Conservation (phyloP, 495 filamentous ascomycete genomes). For the Umbilicaria muhlenbergii region DNA sequence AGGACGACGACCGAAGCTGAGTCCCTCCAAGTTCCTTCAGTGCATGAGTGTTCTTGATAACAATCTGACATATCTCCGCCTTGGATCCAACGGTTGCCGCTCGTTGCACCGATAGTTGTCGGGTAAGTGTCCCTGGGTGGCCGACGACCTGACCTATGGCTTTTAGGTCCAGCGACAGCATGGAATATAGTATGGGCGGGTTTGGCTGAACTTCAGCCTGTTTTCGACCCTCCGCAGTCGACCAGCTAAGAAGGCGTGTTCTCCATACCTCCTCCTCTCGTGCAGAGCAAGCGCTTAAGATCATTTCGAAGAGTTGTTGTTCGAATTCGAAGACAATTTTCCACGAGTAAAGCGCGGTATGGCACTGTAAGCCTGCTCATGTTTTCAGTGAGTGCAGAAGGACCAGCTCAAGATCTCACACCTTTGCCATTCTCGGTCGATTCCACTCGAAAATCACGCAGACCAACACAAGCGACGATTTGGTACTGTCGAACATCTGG, state of each 20-base stretch:
- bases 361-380: constrained; percentile 59
- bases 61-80: constrained; percentile 51
- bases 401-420: constrained; percentile 20
- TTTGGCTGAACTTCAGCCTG: neutral
- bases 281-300: constrained; percentile 75
- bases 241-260: constrained; percentile 23
- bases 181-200: constrained; percentile 19
- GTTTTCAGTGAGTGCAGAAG: constrained; percentile 3
- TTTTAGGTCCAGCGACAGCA: constrained; percentile 51
- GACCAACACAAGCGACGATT: constrained; percentile 57
- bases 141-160: constrained; percentile 61
- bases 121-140: constrained; percentile 51
- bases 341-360: constrained; percentile 78
- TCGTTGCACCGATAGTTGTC: constrained; percentile 68
- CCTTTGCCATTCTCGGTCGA: constrained; percentile 70
- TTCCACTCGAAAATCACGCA: constrained; percentile 58
- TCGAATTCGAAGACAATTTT: constrained; percentile 76
- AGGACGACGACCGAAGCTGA: constrained; percentile 20
- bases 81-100: constrained; percentile 50
- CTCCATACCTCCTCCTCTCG: constrained; percentile 70
- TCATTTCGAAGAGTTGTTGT: constrained; percentile 64
- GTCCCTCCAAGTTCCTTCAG: constrained; percentile 35
- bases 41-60: constrained; percentile 78
- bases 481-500: constrained; percentile 47
- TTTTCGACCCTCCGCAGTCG: constrained; percentile 6